Evolutionary conservation across 2,329 filamentous ascomycete species (phyloP).

Genomic region (Neonectria magnoliae): DNA sequence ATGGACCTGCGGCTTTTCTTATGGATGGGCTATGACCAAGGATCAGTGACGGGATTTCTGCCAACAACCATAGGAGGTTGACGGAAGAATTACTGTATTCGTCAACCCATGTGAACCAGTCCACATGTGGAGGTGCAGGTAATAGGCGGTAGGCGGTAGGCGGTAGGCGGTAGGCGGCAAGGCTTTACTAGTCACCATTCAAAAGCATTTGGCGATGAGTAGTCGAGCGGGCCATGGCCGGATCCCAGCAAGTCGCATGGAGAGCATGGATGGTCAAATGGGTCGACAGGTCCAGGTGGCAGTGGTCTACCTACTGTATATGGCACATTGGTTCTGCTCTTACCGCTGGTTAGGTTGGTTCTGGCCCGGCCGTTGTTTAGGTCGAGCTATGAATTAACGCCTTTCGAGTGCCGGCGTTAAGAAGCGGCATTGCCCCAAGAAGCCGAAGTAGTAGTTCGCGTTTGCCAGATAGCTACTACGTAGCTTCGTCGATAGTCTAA

Average conservation of each 20-base stretch:
- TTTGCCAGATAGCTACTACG: neutral
- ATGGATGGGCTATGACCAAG: neutral
- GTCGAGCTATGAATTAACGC: neutral
- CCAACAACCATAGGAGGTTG: neutral
- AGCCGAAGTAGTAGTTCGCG: slow-evolving; percentile 1
- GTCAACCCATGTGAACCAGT: neutral
- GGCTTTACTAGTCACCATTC: neutral
- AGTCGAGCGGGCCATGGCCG: neutral
- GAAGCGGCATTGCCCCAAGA: slow-evolving; percentile 6
- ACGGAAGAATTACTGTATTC: neutral
- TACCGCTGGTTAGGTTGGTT: neutral
- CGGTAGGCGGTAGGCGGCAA: neutral
- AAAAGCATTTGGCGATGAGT: neutral
- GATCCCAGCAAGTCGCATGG: neutral
- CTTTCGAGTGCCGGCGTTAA: slow-evolving; percentile 2
- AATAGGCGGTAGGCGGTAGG: no score
- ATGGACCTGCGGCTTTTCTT: neutral
- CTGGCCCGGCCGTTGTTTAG: slow-evolving; percentile 1
- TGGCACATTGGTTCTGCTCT: neutral
- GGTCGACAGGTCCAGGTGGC: neutral
- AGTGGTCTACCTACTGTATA: neutral
- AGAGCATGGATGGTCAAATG: slow-evolving; percentile 1
- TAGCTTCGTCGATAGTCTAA: neutral
- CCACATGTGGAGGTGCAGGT: neutral
- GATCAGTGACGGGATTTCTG: neutral